Base-by-base conservation (phyloP, 75 land plant species). In the Pinus albicaulis region DNA sequence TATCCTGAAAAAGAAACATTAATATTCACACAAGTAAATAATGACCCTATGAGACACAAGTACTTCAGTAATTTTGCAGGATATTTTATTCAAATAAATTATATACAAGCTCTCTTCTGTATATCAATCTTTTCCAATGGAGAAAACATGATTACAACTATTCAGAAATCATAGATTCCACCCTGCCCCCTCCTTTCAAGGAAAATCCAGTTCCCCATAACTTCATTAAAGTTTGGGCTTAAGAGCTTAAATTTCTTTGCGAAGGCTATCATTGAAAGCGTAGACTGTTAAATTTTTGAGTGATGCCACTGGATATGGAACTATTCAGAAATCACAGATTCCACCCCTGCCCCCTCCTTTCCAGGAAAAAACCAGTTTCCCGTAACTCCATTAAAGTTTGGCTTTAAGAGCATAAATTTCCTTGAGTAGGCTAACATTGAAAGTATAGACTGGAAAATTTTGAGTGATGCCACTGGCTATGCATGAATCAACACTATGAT, bases 1-100 rank as follows among this genome's bases (percentile, higher is more conserved):
- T 92, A 78, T 96, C 98, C 99, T 96, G 76, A 56, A 62, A 80
- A 55, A 56, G 52, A 60, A 59, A 19, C 25, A 13, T 68, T 8
- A 41, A 41, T 41, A 68, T 41, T 68, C 3, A 48, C 53, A 48
- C 10, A 10, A 0, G 53, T 10, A 10, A 10, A 48, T 48, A 10
- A 10, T 48, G 53, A 48, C 53, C 53, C 53, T 48, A 48, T 48
- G 53, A 10, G 11, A 48, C n/a, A 3, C 41, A 16, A 34, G 41
- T 41, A 23, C 19, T 38, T 66, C 7, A 64, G 19, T 62, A 63
- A 48, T n/a, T 19, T 41, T 20, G 34, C 12, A 22, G 3, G 10
- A n/a, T 66, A 66, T 36, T 15, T 7, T 66, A 66, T 66, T 31
- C 70, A 34, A 20, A 28, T 63, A 34, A 36, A 17, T 17, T 19